phyloP scores from a whole-genome alignment of 805 yeast species.

The Candida pseudoglaebosa region DNA sequence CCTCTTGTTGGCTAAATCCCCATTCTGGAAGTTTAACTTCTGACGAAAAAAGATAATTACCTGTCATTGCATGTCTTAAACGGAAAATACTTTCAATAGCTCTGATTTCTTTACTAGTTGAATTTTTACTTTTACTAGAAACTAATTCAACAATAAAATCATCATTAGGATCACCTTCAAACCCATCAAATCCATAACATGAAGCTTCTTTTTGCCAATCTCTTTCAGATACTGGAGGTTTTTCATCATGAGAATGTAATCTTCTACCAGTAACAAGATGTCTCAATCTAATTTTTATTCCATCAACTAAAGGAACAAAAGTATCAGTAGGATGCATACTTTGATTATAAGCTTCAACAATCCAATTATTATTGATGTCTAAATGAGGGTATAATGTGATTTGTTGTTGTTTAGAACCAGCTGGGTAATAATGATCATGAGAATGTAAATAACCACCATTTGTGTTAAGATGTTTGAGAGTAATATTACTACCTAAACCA shows the following conservation, averaged over 20 bases:
- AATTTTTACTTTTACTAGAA: constrained; percentile 44
- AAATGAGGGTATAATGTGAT: constrained; percentile 75
- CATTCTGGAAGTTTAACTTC: constrained; percentile 73
- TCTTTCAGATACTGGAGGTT: constrained; percentile 68
- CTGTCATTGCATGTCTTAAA: constrained; percentile 75
- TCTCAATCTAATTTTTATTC: constrained; percentile 64
- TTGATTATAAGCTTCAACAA: constrained; percentile 58
- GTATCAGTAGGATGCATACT: constrained; percentile 50
- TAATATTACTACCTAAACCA: constrained; percentile 65
- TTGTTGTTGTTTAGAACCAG: constrained; percentile 84
- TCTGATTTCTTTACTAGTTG: constrained; percentile 52
- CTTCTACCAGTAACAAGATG: constrained; percentile 59
- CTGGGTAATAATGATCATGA: constrained; percentile 65
- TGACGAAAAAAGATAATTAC: constrained; percentile 73
- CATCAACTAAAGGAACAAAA: constrained; percentile 62
- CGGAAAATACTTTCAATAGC: constrained; percentile 71
- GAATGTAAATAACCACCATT: constrained; percentile 82
- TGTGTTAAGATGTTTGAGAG: constrained; percentile 66
- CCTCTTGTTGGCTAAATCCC: constrained; percentile 85
- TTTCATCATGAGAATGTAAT: constrained; percentile 79
- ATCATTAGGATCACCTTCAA: constrained; percentile 80
- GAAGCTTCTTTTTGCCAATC: constrained; percentile 87
- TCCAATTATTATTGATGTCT: constrained; percentile 72
- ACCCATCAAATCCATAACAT: constrained; percentile 72
- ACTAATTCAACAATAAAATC: constrained; percentile 77